Percentiles rank a stretch among this genome's conserved stretches.
Conservation (phyloP, 352 stramenopile species). For the Globisporangium iwayamae region DNA sequence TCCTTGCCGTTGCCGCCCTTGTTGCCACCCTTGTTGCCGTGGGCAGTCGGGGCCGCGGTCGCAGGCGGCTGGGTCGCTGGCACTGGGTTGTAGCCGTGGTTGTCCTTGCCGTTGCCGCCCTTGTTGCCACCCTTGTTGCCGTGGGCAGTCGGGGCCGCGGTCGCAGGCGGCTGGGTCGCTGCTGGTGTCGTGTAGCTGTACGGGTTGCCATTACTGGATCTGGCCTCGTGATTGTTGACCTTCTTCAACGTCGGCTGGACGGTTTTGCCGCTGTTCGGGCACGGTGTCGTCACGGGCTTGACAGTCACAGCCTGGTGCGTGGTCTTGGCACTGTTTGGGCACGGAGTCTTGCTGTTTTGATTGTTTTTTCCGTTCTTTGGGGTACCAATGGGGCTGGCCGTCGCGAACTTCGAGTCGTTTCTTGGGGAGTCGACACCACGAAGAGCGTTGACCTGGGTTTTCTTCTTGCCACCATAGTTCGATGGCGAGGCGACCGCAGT, state of each 20-base stretch:
- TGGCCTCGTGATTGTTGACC: slow-evolving; percentile 1
- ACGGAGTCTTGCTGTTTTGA: slow-evolving; percentile 13
- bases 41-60: background rate
- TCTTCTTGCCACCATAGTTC: slow-evolving; percentile 36
- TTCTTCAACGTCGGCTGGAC: slow-evolving; percentile 1
- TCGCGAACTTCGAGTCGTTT: slow-evolving; percentile 34
- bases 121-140: slow-evolving; percentile 10
- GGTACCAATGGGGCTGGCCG: slow-evolving; percentile 27
- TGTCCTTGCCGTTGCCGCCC: slow-evolving; percentile 14
- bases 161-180: background rate
- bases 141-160: background rate
- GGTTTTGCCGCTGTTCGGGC: slow-evolving; percentile 15
- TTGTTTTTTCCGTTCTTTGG: slow-evolving; percentile 13
- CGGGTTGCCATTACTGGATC: slow-evolving; percentile 1
- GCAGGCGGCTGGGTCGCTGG: background rate
- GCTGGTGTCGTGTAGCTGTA: slow-evolving; percentile 14
- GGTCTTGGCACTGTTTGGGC: slow-evolving; percentile 22
- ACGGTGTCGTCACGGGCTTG: background rate
- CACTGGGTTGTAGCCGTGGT: slow-evolving; percentile 8
- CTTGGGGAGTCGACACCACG: slow-evolving; percentile 39
- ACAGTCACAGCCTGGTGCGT: background rate
- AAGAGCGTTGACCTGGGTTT: slow-evolving; percentile 22
- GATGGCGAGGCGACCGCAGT: slow-evolving; percentile 31
- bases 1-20: background rate
- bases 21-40: slow-evolving; percentile 2